Evolutionary conservation across 148 eudicot genomes (phyloP), one percentile per base, ranked within the genome.

Genomic region (Linanthus parryae): DNA sequence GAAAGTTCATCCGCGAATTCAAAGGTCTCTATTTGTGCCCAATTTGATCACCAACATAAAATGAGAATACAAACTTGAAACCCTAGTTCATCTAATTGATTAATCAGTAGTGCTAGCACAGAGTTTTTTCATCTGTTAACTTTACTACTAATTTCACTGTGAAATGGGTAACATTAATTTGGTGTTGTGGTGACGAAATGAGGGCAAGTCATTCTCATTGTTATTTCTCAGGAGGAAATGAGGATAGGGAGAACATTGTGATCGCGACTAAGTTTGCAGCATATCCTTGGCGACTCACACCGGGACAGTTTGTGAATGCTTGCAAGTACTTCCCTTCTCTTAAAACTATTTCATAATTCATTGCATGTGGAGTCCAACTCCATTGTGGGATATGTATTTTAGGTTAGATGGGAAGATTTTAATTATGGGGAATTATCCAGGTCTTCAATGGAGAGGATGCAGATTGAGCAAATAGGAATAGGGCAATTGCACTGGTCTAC

Each of bases 401-500:
- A 9, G 28, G 21, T 26, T 36, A 1, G 23, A 5, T n/a, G 19
- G 18, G 22, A 9, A 30, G 39, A 6, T 13, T n/a, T 31, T 21
- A 17, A 17, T 8, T 37, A 16, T 22, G 51, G 44, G 15, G 30
- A 12, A 2, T 65, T 14, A 63, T 65, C 70, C 74, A 90, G 95
- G 80, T 80, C 97, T 45, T 90, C 97, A 25, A 33, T 81, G 47
- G 69, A 81, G 37, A 68, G 95, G 51, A 56, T 87, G 70, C 83
- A 87, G 62, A 74, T 92, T 43, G 83, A 92, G 42, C 86, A 81
- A 69, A 79, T 87, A 19, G 87, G 94, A 52, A 84, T 92, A 56
- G 99, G 90, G 57, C 96, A 92, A 62, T 53, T 92, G 64, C 99
- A 92, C 57, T 87, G 99, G 96, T 92, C 99, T 5, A 92, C 99